These are phyloP conservation scores for Closterium sp. DNA, from an alignment of 139 green algal species.

Conservation along the genomic window DNA sequence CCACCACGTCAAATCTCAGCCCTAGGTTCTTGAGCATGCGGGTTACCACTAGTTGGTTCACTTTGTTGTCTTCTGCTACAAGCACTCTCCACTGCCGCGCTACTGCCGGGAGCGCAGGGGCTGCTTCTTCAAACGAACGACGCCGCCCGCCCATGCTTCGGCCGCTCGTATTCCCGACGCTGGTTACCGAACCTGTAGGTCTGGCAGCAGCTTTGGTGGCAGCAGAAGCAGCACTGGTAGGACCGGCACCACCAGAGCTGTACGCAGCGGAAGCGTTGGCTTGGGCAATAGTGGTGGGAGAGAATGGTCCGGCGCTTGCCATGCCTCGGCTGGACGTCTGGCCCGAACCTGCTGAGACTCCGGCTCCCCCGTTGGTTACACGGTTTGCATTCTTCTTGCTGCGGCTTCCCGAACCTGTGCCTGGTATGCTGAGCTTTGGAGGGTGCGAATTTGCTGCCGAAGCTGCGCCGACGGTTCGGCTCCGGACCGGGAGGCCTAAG, in stretches of 20 bases:
- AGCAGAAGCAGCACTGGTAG: too few relatives aligned
- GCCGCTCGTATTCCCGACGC: neutral
- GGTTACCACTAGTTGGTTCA: slow-evolving; percentile 39
- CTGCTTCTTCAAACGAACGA: neutral
- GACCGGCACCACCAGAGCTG: too few relatives aligned
- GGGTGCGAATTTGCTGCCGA: neutral
- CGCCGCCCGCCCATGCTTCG: neutral
- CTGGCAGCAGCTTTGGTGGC: neutral
- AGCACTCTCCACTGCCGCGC: slow-evolving; percentile 4
- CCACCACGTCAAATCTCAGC: slow-evolving; percentile 18
- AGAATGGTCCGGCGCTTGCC: neutral
- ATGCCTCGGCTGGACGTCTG: neutral
- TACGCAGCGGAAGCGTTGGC: neutral
- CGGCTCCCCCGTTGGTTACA: neutral
- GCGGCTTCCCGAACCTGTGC: neutral
- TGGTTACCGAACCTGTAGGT: neutral
- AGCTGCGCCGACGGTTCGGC: neutral
- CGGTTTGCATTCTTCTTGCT: neutral
- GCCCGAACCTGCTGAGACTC: neutral
- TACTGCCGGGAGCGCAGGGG: neutral
- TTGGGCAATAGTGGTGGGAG: neutral
- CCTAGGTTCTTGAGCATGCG: slow-evolving; percentile 35
- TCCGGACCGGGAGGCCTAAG: neutral
- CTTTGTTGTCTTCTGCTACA: slow-evolving; percentile 44
- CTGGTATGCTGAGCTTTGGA: neutral